A percentile compares a stretch with the other conserved stretches of the same genome.
phyloP scores from a whole-genome alignment of 164 flowering plant genomes.

The Taxillus chinensis region DNA sequence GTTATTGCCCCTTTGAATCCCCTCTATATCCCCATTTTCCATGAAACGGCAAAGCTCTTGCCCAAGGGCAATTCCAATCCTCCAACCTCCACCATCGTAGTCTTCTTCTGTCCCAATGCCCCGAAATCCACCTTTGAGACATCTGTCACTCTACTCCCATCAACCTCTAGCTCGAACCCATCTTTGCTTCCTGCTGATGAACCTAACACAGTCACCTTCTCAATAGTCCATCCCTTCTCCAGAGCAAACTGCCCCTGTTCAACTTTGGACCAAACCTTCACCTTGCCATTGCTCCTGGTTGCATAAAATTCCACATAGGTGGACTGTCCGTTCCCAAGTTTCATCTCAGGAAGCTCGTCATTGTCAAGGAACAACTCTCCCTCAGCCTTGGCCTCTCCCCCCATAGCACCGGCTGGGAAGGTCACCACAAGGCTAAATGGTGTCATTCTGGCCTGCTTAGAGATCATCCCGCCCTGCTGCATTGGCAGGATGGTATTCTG shows the following conservation, averaged over 20 bases:
- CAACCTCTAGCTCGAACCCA: conserved; percentile 28
- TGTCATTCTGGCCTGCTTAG: conserved; percentile 61
- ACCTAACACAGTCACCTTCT: conserved; percentile 47
- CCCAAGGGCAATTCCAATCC: conserved; percentile 47
- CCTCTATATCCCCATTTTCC: conserved; percentile 38
- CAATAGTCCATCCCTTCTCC: conserved; percentile 38
- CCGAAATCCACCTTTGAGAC: conserved; percentile 16
- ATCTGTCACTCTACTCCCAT: conserved; percentile 23
- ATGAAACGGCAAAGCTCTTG: conserved; percentile 51
- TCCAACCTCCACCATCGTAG: conserved; percentile 40
- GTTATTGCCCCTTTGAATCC: too few species aligned
- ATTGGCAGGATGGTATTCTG: conserved; percentile 67
- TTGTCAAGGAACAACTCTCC: conserved; percentile 56
- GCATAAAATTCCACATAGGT: conserved; percentile 50
- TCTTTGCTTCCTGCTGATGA: conserved; percentile 25
- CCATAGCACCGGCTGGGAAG: conserved; percentile 44
- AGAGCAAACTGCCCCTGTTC: conserved; percentile 47
- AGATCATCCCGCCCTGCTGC: conserved; percentile 66
- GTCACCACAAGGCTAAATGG: conserved; percentile 52
- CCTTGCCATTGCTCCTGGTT: conserved; percentile 18
- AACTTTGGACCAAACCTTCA: conserved; percentile 64
- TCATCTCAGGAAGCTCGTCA: conserved; percentile 63
- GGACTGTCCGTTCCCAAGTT: conserved; percentile 44
- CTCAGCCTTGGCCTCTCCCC: conserved; percentile 40
- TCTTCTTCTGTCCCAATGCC: conserved; percentile 19